Evolutionary conservation across 805 yeast genomes (phyloP), one percentile per base, ranked within the genome.

Genomic region (Teunomyces tritomae): DNA sequence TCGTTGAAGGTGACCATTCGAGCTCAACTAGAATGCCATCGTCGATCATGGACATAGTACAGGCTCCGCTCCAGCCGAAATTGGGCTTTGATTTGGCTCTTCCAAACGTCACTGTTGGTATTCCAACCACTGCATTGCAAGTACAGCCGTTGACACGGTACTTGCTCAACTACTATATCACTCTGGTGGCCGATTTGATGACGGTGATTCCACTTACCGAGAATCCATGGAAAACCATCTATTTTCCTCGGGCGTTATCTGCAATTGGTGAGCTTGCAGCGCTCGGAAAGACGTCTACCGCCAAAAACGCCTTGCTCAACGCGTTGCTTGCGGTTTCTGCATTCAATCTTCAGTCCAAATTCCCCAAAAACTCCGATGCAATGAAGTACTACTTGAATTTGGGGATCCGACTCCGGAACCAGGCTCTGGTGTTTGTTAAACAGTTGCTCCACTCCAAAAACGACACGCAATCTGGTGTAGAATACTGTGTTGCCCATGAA

Each of bases 161-260:
- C 59, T 67, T 89, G 35, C 68, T 89, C 42, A 83, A 83, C 51
- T 82, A 89, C 59, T 89, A 88, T 62, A 76, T 80, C 13, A 80
- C 84, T 13, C 81, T 83, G 53, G 94, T 89, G 1, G 92, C 92
- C 0, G 94, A 87, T 61, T 65, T 82, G 46, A 84, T 85, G 89
- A 80, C 89, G 0, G 89, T 84, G 3, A 79, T 84, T 17, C 80
- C 83, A 0, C 73, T 83, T 43, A 80, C 87, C 0, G 86, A 84
- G 51, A 89, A 87, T 60, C 96, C 96, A 0, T 89, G 96, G 96
- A 85, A 85, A 57, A 82, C 85, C 2, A 81, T 88, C n/a, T 89
- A 87, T 64, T 82, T 89, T 50, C 96, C 96, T 0, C 67, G 94
- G 43, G 96, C 96, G 1, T 65, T 87, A 28, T 74, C 80, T 72